Conservation (phyloP, 805 yeast genomes). For the Candida tallmaniae region DNA sequence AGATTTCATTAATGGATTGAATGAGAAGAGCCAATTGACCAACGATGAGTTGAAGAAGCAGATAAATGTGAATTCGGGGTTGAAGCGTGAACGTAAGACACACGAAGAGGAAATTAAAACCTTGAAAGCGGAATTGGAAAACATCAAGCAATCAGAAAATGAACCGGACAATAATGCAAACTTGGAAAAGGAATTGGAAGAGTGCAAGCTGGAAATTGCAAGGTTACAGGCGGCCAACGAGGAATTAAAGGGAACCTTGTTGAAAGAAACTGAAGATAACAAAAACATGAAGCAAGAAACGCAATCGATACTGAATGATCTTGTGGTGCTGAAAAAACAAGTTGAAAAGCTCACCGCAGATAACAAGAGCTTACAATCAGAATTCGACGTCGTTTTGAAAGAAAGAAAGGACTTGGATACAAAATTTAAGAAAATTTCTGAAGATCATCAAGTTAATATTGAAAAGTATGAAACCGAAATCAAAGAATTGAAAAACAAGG, state of each 20-base stretch:
- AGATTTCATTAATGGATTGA: slow-evolving; percentile 63
- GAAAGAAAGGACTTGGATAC: background rate
- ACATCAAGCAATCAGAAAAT: background rate
- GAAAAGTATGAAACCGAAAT: background rate
- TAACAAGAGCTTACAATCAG: background rate
- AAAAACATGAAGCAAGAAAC: background rate
- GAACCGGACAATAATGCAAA: background rate
- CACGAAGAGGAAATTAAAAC: slow-evolving; percentile 5
- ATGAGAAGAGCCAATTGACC: slow-evolving; percentile 55
- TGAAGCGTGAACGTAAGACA: slow-evolving; percentile 13
- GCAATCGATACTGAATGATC: background rate
- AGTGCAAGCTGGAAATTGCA: background rate
- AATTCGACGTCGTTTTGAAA: background rate
- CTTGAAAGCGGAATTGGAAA: background rate
- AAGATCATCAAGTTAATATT: background rate
- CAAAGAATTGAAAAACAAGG: background rate
- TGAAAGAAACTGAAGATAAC: background rate
- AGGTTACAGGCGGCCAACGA: slow-evolving; percentile 6
- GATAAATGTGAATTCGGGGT: slow-evolving; percentile 23
- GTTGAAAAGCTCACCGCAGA: background rate
- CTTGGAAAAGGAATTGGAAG: slow-evolving; percentile 9
- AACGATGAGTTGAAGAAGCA: slow-evolving; percentile 60
- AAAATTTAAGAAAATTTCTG: background rate
- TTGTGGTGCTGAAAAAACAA: background rate
- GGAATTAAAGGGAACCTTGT: background rate